Conservation (phyloP, 345 rosid genomes). For the Sisymbrium irio region DNA sequence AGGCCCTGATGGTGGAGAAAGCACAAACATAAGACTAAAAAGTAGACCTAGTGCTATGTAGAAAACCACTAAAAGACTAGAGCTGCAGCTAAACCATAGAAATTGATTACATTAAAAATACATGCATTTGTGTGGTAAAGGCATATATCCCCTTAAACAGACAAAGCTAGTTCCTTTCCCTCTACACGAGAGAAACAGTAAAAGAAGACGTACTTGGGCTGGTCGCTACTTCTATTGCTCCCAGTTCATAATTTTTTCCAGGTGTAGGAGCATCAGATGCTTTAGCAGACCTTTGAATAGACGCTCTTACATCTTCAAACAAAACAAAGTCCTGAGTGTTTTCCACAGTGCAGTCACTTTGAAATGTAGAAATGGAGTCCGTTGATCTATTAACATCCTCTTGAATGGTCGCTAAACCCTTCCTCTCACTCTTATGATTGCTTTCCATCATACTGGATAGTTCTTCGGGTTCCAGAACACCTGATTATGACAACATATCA, state of each 20-base stretch:
- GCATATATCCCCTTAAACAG: neutral
- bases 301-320: slow-evolving; percentile 89
- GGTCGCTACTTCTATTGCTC: slow-evolving; percentile 16
- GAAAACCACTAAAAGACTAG: neutral
- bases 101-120: neutral
- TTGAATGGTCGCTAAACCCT: slow-evolving; percentile 57
- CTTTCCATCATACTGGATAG: slow-evolving; percentile 69
- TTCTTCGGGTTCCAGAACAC: slow-evolving; percentile 86
- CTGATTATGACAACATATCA: slow-evolving; percentile 35
- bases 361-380: slow-evolving; percentile 75
- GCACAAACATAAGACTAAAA: neutral
- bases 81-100: neutral
- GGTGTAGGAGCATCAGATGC: slow-evolving; percentile 33
- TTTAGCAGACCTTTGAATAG: slow-evolving; percentile 51
- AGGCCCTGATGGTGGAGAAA: neutral
- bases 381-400: slow-evolving; percentile 71
- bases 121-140: neutral
- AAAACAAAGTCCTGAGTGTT: slow-evolving; percentile 64
- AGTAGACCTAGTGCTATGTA: neutral
- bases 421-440: slow-evolving; percentile 44
- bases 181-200: neutral
- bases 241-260: slow-evolving; percentile 22
- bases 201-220: slow-evolving; percentile 47
- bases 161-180: slow-evolving; percentile 1
- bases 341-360: slow-evolving; percentile 56